A percentile compares a stretch with the other conserved stretches of the same genome.
Evolutionary conservation across 73 alveolate species (phyloP).

Genomic region (Effrenium voratum): DNA sequence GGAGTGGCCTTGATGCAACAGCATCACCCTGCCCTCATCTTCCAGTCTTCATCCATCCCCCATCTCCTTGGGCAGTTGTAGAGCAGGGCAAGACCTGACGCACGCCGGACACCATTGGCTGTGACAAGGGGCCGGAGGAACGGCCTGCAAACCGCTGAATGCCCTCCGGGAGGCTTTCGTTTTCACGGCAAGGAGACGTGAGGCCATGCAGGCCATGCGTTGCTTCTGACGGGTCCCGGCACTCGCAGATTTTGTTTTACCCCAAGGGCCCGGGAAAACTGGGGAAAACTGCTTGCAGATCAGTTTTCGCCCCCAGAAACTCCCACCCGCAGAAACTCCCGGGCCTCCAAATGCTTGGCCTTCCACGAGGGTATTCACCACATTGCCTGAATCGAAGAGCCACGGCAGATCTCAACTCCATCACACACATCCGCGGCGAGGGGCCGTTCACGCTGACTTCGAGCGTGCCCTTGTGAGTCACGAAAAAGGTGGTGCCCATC

Average conservation of each 20-base stretch:
- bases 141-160: no score
- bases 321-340: background rate
- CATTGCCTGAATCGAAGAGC: constrained; percentile 15
- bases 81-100: constrained; percentile 74
- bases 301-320: no score
- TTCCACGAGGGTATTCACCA: constrained; percentile 77
- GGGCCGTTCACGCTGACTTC: constrained; percentile 80
- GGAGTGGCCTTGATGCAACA: no score
- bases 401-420: background rate
- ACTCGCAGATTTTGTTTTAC: no score
- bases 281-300: no score
- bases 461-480: constrained; percentile 84
- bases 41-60: background rate
- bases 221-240: no score
- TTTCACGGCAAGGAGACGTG: no score
- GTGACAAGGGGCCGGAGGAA: no score
- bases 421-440: background rate
- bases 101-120: no score
- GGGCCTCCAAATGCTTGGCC: constrained; percentile 81
- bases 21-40: background rate
- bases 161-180: no score
- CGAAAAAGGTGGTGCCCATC: constrained; percentile 93
- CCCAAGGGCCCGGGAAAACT: no score
- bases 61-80: constrained; percentile 89
- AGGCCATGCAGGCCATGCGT: no score